Percentiles rank a stretch among this genome's conserved stretches.
Evolutionary conservation across 1,284 basidiomycete genomes (phyloP).

Genomic region (Rhodotorula sp.): DNA sequence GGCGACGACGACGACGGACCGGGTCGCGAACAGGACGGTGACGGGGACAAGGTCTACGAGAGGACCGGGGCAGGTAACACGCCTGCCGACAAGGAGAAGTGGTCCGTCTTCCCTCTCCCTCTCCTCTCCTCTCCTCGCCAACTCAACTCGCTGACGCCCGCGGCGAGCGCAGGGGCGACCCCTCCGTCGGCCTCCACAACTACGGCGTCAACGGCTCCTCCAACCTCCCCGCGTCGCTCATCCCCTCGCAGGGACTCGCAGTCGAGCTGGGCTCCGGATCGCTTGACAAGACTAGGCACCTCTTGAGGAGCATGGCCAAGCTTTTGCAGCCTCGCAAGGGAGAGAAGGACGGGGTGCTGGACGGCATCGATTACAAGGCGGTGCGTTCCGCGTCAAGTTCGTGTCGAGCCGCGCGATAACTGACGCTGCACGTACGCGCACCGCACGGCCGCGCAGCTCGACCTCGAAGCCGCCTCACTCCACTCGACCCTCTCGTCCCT

Average conservation of each 20-base stretch:
- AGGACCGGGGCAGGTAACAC: not conserved
- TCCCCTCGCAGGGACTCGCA: conserved; percentile 21
- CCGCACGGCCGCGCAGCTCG: conserved; percentile 59
- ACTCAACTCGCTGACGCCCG: not conserved
- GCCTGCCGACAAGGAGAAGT: conserved; percentile 22
- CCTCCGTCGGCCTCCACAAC: conserved; percentile 34
- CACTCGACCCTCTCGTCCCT: conserved; percentile 75
- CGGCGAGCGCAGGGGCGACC: conserved; percentile 29
- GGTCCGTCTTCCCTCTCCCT: conserved; percentile 16
- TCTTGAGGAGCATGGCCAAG: conserved; percentile 71
- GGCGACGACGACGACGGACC: not conserved
- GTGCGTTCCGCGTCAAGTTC: not conserved
- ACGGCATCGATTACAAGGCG: conserved; percentile 43
- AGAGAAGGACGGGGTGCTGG: conserved; percentile 46
- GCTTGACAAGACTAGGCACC: conserved; percentile 83
- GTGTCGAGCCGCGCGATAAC: not conserved
- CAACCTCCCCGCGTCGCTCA: not conserved
- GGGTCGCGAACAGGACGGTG: not conserved
- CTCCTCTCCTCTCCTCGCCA: not conserved
- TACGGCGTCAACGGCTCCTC: conserved; percentile 41
- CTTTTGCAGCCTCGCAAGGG: conserved; percentile 23
- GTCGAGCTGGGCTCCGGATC: conserved; percentile 55
- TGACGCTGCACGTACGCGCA: not conserved
- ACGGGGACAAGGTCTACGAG: conserved; percentile 2
- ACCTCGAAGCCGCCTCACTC: conserved; percentile 83